Base-by-base conservation (phyloP, 257 asterid species). In the Eustoma russellianum region DNA sequence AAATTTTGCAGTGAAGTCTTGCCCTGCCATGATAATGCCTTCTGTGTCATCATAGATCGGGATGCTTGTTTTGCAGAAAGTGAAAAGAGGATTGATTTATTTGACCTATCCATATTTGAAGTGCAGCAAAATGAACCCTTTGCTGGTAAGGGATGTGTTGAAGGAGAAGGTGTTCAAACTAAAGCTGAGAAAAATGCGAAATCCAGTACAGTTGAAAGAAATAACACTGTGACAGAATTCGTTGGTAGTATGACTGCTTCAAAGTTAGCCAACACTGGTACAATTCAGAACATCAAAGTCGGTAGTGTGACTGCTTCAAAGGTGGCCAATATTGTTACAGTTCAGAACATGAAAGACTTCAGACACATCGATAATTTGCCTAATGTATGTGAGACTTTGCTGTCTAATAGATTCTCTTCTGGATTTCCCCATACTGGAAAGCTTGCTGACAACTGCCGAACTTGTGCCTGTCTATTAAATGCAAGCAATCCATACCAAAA, bases 81-180 rank as follows among this genome's bases (percentile, higher is more conserved):
- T 59, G 81, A 73, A 53, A 57, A 66, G 41, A 70, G 74, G 54
- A 38, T 53, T 14, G 33, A 44, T 52, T 72, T 68, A 52, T 54
- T 15, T 38, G 83, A 79, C 49, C 50, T 77, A 68, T 74, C 82
- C 6, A 35, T 10, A 57, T 79, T 67, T 70, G 94, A 86, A 81
- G 62, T 59, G 73, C 72, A 24, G 46, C 62, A 55, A 54, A 16
- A 11, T 38, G 44, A 13, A 41, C 41, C 30, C 41, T 38, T 35
- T 18, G 14, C 50, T 56, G 50, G 10, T 16, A n/a, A 44, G 43
- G 49, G 18, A 33, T 3, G 14, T 19, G 15, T 17, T 17, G 57
- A 52, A 17, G 53, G 17, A 5, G 62, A 33, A 47, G 54, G 46
- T 50, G 33, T 16, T 48, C 40, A 28, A 38, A 43, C 28, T 44